Evolutionary conservation across 768 basidiomycete genomes (phyloP), one percentile per base, ranked within the genome.

Genomic region (Mycena epipterygia): DNA sequence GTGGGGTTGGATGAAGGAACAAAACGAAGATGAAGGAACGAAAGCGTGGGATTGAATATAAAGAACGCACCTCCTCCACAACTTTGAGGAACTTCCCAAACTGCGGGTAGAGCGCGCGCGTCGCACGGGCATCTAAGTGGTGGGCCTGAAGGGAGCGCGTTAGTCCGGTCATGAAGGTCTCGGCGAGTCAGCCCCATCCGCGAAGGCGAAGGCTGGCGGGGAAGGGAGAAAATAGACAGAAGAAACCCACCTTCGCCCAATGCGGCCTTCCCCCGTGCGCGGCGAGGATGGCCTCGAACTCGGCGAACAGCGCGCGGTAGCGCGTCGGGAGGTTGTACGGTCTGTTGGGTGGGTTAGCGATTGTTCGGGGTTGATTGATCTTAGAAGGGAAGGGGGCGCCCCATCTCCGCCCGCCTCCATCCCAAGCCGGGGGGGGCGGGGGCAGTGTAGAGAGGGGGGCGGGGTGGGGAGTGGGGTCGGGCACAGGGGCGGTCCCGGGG

Each of bases 321-420:
- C 95, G 92, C 11, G 95, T 91, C 55, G 90, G 89, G 69, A 91
- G 85, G 9, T 93, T 93, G 77, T 96, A 98, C 4, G 96, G 96
- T 76, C 96, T 97, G 70, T 16, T n/a, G 27, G 52, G 57, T 57
- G 35, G 12, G 48, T 73, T 52, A 58, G 55, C 23, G 23, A 9
- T 9, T 9, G 42, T 44, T 44, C 19, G 16, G 42, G 8, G 8
- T 44, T 9, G 6, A 9, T 37, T 37, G 35, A 37, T 37, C 6
- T 37, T 7, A 14, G 35, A 14, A 37, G 14, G 35, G 35, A n/a
- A n/a, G n/a, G n/a, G n/a, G n/a, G n/a, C n/a, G n/a, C n/a, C n/a
- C n/a, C n/a, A n/a, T n/a, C n/a, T n/a, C n/a, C n/a, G n/a, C n/a
- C n/a, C n/a, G n/a, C n/a, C n/a, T n/a, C n/a, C n/a, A n/a, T n/a